Conservation (phyloP, 306 rosid species). For the Lupinus albus region DNA sequence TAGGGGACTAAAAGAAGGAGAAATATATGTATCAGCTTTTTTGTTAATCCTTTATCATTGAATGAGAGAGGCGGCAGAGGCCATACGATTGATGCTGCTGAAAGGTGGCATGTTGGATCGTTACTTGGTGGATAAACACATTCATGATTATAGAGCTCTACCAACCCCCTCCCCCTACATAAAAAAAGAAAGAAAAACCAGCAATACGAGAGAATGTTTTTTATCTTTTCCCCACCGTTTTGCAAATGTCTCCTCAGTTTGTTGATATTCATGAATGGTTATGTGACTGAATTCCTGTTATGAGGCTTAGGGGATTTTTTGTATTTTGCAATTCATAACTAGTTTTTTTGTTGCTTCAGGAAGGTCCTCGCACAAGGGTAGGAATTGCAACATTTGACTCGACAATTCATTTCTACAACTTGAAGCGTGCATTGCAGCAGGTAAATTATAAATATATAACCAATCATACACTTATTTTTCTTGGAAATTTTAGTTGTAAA, state of each 20-base stretch:
- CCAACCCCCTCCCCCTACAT: no score
- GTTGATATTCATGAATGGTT: neutral
- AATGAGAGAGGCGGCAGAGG: neutral
- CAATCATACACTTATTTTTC: constrained; percentile 9
- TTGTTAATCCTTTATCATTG: constrained; percentile 8
- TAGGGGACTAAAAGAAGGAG: neutral
- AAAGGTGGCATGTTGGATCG: neutral
- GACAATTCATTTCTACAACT: constrained; percentile 89
- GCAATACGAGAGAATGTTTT: neutral
- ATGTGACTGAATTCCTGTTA: constrained; percentile 2
- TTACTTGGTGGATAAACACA: neutral
- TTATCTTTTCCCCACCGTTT: constrained; percentile 3
- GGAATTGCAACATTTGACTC: constrained; percentile 97
- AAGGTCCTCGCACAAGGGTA: constrained; percentile 78
- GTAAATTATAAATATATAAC: constrained; percentile 44
- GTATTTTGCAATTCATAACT: constrained; percentile 14
- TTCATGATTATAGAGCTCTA: no score
- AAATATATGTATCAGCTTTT: neutral
- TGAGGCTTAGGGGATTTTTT: constrained; percentile 5
- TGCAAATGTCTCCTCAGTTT: neutral
- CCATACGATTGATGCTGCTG: neutral
- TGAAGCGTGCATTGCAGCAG: constrained; percentile 96
- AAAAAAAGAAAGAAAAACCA: constrained; percentile 1
- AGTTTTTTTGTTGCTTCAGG: constrained; percentile 59
- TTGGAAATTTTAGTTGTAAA: neutral